Percentiles rank a stretch among this genome's conserved stretches.
Conservation (phyloP, 1,139 yeast species). For the Hanseniaspora sp. region DNA sequence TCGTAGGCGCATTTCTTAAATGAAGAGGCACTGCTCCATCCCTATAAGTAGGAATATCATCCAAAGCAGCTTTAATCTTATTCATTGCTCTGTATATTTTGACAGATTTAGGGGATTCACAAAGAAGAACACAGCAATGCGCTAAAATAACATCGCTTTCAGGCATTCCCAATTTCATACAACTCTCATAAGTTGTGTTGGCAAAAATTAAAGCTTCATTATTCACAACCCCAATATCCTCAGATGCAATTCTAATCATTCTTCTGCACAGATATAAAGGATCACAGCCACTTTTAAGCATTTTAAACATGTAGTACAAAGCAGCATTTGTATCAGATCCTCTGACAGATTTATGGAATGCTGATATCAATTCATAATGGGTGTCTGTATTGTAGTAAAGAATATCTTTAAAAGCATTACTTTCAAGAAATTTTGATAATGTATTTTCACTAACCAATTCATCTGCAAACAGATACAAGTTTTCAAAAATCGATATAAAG, state of each 20-base stretch:
- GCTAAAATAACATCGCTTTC: constrained; percentile 86
- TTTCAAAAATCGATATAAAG: constrained; percentile 67
- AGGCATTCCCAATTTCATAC: constrained; percentile 91
- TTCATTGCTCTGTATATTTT: constrained; percentile 72
- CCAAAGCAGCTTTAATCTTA: constrained; percentile 47
- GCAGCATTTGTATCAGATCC: constrained; percentile 89
- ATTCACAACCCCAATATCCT: constrained; percentile 76
- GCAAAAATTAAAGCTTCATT: constrained; percentile 79
- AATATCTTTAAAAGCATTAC: constrained; percentile 32
- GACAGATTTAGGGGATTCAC: constrained; percentile 76
- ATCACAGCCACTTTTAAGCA: constrained; percentile 88
- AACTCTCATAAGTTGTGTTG: constrained; percentile 71
- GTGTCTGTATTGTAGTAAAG: constrained; percentile 85
- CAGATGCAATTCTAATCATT: constrained; percentile 87
- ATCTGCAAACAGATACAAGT: constrained; percentile 31
- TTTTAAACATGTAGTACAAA: constrained; percentile 68
- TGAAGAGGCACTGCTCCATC: constrained; percentile 67
- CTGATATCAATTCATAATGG: constrained; percentile 90
- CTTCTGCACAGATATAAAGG: constrained; percentile 85
- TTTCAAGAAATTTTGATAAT: constrained; percentile 22
- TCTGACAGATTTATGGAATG: constrained; percentile 81
- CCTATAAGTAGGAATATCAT: constrained; percentile 44
- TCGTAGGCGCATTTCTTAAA: constrained; percentile 87
- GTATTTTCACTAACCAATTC: neutral
- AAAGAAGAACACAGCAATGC: constrained; percentile 82